A percentile compares a stretch with the other conserved stretches of the same genome.
Conservation (phyloP, 306 rosid genomes). For the Acacia crassicarpa region DNA sequence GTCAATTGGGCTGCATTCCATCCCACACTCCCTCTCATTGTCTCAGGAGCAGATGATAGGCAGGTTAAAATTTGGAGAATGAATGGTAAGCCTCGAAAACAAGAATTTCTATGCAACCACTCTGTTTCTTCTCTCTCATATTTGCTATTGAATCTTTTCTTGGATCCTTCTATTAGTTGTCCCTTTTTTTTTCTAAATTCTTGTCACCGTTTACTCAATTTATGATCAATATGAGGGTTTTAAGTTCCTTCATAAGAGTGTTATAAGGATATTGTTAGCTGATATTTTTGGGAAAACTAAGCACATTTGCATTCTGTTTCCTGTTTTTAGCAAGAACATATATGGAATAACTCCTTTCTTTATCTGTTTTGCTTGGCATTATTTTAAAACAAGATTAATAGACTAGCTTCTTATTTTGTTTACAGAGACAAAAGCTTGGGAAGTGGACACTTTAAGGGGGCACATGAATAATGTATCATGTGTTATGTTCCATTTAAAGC, state of each 20-base stretch:
- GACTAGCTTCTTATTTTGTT: slow-evolving; percentile 10
- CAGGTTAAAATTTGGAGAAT: slow-evolving; percentile 97
- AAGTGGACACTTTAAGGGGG: slow-evolving; percentile 95
- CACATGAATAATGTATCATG: slow-evolving; percentile 97
- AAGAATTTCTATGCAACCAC: not conserved
- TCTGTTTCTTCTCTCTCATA: not conserved
- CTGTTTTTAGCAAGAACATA: not conserved
- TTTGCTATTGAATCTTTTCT: not conserved
- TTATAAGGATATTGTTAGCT: not conserved
- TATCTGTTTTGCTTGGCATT: not conserved
- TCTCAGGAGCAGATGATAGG: slow-evolving; percentile 97
- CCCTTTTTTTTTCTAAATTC: not conserved
- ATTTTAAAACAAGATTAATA: not conserved
- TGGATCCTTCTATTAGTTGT: not conserved
- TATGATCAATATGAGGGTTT: not conserved
- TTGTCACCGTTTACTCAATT: not conserved
- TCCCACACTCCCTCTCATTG: slow-evolving; percentile 91
- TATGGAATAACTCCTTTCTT: not conserved
- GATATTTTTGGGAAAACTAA: not conserved
- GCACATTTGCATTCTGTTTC: not conserved
- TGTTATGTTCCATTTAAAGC: slow-evolving; percentile 94
- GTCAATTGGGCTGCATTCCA: slow-evolving; percentile 99
- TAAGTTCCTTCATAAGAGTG: not conserved
- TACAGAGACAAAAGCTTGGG: slow-evolving; percentile 98
- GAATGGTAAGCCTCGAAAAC: slow-evolving; percentile 58